Base-by-base conservation (phyloP, 805 yeast genomes). In the Yarrowia sp. region DNA sequence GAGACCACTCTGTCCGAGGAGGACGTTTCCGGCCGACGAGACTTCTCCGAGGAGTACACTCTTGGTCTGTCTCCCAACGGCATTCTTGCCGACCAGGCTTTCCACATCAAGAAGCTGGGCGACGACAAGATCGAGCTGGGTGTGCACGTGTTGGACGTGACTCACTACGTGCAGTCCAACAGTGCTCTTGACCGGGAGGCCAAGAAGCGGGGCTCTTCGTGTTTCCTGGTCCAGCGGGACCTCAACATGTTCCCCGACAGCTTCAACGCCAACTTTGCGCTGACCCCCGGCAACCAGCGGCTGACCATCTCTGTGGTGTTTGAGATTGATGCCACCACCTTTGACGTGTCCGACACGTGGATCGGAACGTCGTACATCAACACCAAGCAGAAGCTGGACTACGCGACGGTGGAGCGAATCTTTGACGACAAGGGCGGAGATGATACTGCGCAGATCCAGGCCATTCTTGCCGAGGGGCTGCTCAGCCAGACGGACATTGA, bases 171-270 rank as follows among this genome's bases (percentile, higher is more conserved):
- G 62, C 85, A 83, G 69, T 87, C 85, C 44, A 93, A 92, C 14
- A 85, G 96, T 0, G 77, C 85, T 9, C 78, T 93, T 67, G 99
- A 95, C 72, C 86, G 92, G 67, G 92, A 93, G 74, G 89, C 96
- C 0, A 89, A 90, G 76, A 92, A 90, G 78, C 84, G 98, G 74
- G 91, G 96, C 0, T 85, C 93, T 4, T 86, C 97, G 8, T 98
- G 93, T 3, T 89, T 87, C 72, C 81, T 92, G 74, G 95, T 96
- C 13, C 97, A 92, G 73, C 83, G 83, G 67, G 80, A 82, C 33
- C 83, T 86, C 48, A 84, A 87, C 66, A 80, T 92, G 69, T 82
- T 87, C 69, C 97, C 97, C 8, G 78, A 78, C 48, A 81, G 83
- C 51, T 80, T 93, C 70, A 83, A 85, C 7, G 70, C 82, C 28